These are phyloP conservation scores for Phytophthora chlamydospora DNA, from an alignment of 352 stramenopile genomes.

Conservation along the genomic window DNA sequence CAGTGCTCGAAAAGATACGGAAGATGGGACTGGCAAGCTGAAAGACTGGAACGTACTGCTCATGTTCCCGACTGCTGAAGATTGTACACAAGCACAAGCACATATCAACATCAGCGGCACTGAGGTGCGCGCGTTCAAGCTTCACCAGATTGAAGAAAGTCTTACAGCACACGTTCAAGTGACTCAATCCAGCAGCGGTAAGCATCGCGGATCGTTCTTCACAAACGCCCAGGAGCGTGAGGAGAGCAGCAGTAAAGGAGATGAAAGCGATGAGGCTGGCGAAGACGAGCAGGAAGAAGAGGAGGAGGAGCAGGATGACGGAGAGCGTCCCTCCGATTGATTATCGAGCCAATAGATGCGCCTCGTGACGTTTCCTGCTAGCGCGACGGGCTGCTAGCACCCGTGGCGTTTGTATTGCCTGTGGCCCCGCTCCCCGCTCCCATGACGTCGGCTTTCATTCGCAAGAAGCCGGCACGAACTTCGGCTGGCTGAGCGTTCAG, in stretches of 20 bases:
- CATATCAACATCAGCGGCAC: slow-evolving; percentile 77
- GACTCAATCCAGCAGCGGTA: slow-evolving; percentile 45
- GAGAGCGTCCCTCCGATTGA: slow-evolving; percentile 24
- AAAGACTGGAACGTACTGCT: slow-evolving; percentile 67
- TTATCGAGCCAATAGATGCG: slow-evolving; percentile 25
- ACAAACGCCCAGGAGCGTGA: slow-evolving; percentile 17
- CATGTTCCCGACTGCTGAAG: slow-evolving; percentile 65
- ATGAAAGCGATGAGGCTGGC: slow-evolving; percentile 9
- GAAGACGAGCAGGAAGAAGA: slow-evolving; percentile 13
- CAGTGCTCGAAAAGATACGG: slow-evolving; percentile 51
- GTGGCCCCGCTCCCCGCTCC: slow-evolving; percentile 17
- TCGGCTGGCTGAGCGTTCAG: slow-evolving; percentile 66
- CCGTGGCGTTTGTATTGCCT: slow-evolving; percentile 3
- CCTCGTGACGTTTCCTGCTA: slow-evolving; percentile 9
- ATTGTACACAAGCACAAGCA: slow-evolving; percentile 69
- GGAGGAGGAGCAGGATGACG: neutral
- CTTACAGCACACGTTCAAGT: slow-evolving; percentile 68
- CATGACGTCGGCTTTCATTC: slow-evolving; percentile 56
- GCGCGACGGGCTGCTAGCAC: slow-evolving; percentile 1
- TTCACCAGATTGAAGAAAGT: slow-evolving; percentile 78
- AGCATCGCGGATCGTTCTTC: slow-evolving; percentile 39
- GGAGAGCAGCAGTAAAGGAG: slow-evolving; percentile 12
- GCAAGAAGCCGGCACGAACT: slow-evolving; percentile 65
- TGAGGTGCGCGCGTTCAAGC: slow-evolving; percentile 80
- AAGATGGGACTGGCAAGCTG: slow-evolving; percentile 25